phyloP scores from a whole-genome alignment of 306 rosid genomes.

The Astragalus glycyphyllos region DNA sequence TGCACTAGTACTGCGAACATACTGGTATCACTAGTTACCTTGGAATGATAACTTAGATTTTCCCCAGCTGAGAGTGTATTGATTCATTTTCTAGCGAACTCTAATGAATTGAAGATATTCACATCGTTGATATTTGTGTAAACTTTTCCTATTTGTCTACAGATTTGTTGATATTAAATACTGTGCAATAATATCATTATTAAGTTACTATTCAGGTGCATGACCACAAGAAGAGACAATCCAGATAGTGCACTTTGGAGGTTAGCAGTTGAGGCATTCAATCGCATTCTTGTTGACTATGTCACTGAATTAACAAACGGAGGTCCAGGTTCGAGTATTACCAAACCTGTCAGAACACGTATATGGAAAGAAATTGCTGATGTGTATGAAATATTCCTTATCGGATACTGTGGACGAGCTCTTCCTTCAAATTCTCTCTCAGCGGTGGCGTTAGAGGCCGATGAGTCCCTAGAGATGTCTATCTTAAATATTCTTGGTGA shows the following conservation, averaged over 20 bases:
- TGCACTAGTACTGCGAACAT: not conserved
- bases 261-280: slow-evolving; percentile 82
- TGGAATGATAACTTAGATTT: not conserved
- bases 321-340: slow-evolving; percentile 57
- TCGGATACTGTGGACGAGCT: slow-evolving; percentile 97
- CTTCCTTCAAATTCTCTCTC: slow-evolving; percentile 84
- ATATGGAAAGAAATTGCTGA: slow-evolving; percentile 98
- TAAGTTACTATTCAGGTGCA: slow-evolving; percentile 64
- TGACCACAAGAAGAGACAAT: slow-evolving; percentile 96
- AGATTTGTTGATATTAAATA: not conserved
- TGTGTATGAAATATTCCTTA: slow-evolving; percentile 88
- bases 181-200: slow-evolving; percentile 30
- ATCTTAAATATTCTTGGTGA: slow-evolving; percentile 82
- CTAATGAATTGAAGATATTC: slow-evolving; percentile 36
- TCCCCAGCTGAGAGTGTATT: not conserved
- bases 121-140: slow-evolving; percentile 16
- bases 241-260: slow-evolving; percentile 93
- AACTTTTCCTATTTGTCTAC: slow-evolving; percentile 20
- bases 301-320: slow-evolving; percentile 51
- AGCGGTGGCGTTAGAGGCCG: slow-evolving; percentile 63
- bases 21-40: not conserved
- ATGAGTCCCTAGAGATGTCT: slow-evolving; percentile 87
- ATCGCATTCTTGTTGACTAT: slow-evolving; percentile 68
- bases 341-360: slow-evolving; percentile 75
- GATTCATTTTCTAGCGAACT: slow-evolving; percentile 8